phyloP scores from a whole-genome alignment of 2,329 filamentous ascomycete species.

The Colletotrichum sp. region DNA sequence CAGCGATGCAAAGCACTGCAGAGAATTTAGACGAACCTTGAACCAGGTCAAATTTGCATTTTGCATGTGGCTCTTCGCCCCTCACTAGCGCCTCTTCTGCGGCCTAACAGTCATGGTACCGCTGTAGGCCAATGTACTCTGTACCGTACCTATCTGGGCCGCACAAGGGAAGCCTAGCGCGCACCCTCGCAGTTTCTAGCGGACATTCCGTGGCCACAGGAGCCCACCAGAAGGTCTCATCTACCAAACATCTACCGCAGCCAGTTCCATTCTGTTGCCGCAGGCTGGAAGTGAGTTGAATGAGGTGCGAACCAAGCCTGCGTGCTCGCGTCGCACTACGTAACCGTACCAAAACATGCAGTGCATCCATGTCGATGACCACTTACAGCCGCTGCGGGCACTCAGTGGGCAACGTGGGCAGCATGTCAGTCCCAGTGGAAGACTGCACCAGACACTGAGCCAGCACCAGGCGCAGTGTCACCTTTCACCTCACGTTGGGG shows the following conservation, averaged over 20 bases:
- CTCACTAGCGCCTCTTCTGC: constrained; percentile 14
- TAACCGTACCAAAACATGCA: background rate
- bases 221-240: background rate
- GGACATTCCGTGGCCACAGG: constrained; percentile 8
- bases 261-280: background rate
- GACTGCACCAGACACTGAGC: background rate
- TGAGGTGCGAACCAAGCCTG: background rate
- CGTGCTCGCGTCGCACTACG: constrained; percentile 10
- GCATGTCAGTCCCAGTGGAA: background rate
- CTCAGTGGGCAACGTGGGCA: background rate
- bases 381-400: constrained; percentile 9
- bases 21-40: constrained; percentile 19
- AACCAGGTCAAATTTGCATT: constrained; percentile 23
- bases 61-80: constrained; percentile 21
- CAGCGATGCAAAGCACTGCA: background rate
- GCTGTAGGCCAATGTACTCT: background rate
- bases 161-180: background rate
- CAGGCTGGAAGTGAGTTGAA: background rate
- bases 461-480: background rate
- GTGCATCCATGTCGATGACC: background rate
- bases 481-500: background rate
- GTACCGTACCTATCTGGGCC: background rate
- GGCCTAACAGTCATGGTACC: background rate
- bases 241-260: background rate
- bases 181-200: constrained; percentile 6